A percentile compares a stretch with the other conserved stretches of the same genome.
These are phyloP conservation scores for Panellus pusillus DNA, from an alignment of 768 basidiomycete genomes.

Conservation along the genomic window DNA sequence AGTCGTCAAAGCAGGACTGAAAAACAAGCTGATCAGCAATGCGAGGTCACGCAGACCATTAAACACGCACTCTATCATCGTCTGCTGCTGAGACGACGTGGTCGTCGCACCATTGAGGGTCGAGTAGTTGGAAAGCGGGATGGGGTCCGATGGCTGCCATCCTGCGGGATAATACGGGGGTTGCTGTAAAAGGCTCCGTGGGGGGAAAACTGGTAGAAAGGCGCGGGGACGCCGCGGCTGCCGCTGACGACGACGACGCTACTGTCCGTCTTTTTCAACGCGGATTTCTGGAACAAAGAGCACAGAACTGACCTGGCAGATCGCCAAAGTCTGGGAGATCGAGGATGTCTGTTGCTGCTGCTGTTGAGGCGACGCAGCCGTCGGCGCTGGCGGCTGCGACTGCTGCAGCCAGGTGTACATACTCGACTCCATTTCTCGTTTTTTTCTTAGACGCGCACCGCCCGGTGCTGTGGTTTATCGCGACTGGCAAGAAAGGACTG, in stretches of 20 bases:
- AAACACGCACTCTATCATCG: slow-evolving; percentile 67
- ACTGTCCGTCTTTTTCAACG: slow-evolving; percentile 72
- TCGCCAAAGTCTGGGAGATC: slow-evolving; percentile 47
- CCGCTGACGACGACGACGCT: slow-evolving; percentile 34
- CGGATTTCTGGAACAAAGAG: slow-evolving; percentile 22
- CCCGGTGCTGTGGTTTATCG: slow-evolving; percentile 23
- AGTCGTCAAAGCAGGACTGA: slow-evolving; percentile 61
- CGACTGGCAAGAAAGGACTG: not conserved
- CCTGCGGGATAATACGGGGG: slow-evolving; percentile 14
- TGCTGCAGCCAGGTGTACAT: slow-evolving; percentile 47
- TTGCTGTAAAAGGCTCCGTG: slow-evolving; percentile 26
- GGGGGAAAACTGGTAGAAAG: slow-evolving; percentile 46
- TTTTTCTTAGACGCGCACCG: slow-evolving; percentile 30
- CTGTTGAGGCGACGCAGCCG: slow-evolving; percentile 23
- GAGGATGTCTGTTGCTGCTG: slow-evolving; percentile 29
- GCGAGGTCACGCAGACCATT: slow-evolving; percentile 1
- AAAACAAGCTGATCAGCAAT: slow-evolving; percentile 13
- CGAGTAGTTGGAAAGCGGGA: slow-evolving; percentile 22
- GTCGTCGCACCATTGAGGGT: slow-evolving; percentile 25
- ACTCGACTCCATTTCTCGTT: slow-evolving; percentile 39
- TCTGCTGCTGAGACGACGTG: slow-evolving; percentile 24
- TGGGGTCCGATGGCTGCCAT: slow-evolving; percentile 26
- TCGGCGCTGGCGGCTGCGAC: slow-evolving; percentile 32
- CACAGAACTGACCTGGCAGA: slow-evolving; percentile 37
- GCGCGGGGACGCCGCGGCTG: slow-evolving; percentile 27